These are phyloP conservation scores for Claviceps lovelessii DNA, from an alignment of 2,329 filamentous ascomycete genomes.

Conservation along the genomic window DNA sequence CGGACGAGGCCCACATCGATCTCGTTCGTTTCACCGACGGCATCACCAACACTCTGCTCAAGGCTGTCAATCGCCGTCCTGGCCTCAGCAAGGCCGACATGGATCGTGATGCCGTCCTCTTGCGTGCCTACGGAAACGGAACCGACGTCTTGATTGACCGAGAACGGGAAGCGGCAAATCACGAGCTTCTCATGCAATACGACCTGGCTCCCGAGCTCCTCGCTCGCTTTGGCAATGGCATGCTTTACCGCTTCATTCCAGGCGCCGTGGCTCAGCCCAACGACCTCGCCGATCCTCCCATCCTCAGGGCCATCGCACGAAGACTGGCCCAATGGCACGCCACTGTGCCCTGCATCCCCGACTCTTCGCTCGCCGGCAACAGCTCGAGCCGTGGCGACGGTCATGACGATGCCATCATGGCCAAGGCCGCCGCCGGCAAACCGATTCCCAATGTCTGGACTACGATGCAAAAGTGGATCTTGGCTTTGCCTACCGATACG, in stretches of 20 bases:
- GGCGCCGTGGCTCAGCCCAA: conserved; percentile 67
- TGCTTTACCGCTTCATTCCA: conserved; percentile 82
- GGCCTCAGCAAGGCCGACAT: conserved; percentile 58
- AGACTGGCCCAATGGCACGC: conserved; percentile 91
- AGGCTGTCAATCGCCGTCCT: conserved; percentile 53
- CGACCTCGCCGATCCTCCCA: conserved; percentile 59
- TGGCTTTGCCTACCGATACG: conserved; percentile 63
- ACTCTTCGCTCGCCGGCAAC: conserved; percentile 15
- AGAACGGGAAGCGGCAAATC: conserved; percentile 64
- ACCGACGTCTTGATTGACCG: conserved; percentile 94
- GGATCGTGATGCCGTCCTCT: conserved; percentile 71
- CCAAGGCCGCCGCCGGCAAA: conserved; percentile 47
- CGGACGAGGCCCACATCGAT: conserved; percentile 57
- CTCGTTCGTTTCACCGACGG: conserved; percentile 91
- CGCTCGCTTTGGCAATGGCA: conserved; percentile 87
- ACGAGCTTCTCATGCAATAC: conserved; percentile 73
- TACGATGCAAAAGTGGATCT: conserved; percentile 90
- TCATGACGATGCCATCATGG: conserved; percentile 27
- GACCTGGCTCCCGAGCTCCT: conserved; percentile 75
- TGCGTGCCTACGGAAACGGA: conserved; percentile 86
- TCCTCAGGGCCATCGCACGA: conserved; percentile 73
- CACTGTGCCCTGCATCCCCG: conserved; percentile 42
- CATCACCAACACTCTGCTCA: conserved; percentile 88
- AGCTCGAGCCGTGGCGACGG: conserved; percentile 22
- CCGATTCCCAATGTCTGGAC: conserved; percentile 84